These are phyloP conservation scores for Pseudopyrenochaeta lycopersici DNA, from an alignment of 2,329 filamentous ascomycete species.

Conservation along the genomic window DNA sequence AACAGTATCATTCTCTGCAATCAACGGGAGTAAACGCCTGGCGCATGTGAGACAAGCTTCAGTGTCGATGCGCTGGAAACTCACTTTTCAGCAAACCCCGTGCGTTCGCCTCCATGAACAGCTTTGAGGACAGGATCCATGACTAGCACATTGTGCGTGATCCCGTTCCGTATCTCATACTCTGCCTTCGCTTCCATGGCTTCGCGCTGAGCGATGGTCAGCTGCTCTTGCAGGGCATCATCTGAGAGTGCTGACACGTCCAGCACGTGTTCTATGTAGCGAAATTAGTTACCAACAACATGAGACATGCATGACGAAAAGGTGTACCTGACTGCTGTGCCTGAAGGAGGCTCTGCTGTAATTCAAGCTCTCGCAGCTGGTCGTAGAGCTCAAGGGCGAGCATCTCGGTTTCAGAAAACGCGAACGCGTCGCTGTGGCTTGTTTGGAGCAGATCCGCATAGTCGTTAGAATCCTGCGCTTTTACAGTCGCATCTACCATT, in stretches of 20 bases:
- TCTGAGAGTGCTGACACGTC: slow-evolving; percentile 53
- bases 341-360: slow-evolving; percentile 74
- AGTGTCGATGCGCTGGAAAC: slow-evolving; percentile 6
- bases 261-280: slow-evolving; percentile 30
- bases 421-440: slow-evolving; percentile 57
- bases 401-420: slow-evolving; percentile 72
- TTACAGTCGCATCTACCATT: slow-evolving; percentile 29
- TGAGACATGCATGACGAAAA: neutral
- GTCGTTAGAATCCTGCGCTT: slow-evolving; percentile 22
- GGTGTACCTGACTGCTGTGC: slow-evolving; percentile 47
- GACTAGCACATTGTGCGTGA: slow-evolving; percentile 73
- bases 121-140: slow-evolving; percentile 81
- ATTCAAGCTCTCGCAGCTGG: slow-evolving; percentile 72
- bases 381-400: slow-evolving; percentile 75
- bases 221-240: slow-evolving; percentile 62
- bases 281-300: slow-evolving; percentile 18
- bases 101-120: slow-evolving; percentile 72
- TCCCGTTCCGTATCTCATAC: slow-evolving; percentile 74
- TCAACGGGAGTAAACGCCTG: slow-evolving; percentile 72
- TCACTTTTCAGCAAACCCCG: slow-evolving; percentile 74
- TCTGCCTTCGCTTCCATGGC: slow-evolving; percentile 75
- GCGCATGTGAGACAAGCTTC: slow-evolving; percentile 13
- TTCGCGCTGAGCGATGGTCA: slow-evolving; percentile 67
- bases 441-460: slow-evolving; percentile 53
- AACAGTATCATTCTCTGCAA: slow-evolving; percentile 73